Conservation (phyloP, 2,329 filamentous ascomycete genomes). For the Magnaporthiopsis incrustans region DNA sequence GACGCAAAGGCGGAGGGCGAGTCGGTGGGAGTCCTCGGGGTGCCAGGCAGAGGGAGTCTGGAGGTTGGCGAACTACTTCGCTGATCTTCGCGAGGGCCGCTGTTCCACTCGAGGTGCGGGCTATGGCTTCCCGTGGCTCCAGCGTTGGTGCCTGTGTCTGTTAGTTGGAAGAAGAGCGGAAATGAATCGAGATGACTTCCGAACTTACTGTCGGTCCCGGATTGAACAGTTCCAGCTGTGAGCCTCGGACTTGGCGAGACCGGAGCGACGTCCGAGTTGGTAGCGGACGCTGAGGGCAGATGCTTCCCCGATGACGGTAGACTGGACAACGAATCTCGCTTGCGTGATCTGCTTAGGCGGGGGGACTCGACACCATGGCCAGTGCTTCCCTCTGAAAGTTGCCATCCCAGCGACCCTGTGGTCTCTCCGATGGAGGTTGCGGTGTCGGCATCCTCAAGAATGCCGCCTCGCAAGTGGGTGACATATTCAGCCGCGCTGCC, state of each 20-base stretch:
- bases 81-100: not conserved
- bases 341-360: not conserved
- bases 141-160: not conserved
- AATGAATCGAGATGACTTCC: not conserved
- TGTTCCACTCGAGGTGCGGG: not conserved
- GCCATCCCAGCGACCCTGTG: not conserved
- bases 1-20: slow-evolving; percentile 13
- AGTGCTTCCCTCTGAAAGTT: not conserved
- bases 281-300: not conserved
- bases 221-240: not conserved
- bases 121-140: not conserved
- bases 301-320: not conserved
- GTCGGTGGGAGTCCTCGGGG: slow-evolving; percentile 11
- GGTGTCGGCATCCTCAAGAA: not conserved
- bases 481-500: not conserved
- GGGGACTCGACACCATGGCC: not conserved
- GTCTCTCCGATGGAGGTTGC: not conserved
- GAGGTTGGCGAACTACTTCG: not conserved
- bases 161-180: not conserved
- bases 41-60: slow-evolving; percentile 3
- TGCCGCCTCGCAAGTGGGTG: not conserved
- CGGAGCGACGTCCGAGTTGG: not conserved
- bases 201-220: not conserved
- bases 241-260: not conserved
- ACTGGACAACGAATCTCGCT: not conserved